Conservation (phyloP, 2,329 filamentous ascomycete genomes). For the Aspergillus aculeatus region DNA sequence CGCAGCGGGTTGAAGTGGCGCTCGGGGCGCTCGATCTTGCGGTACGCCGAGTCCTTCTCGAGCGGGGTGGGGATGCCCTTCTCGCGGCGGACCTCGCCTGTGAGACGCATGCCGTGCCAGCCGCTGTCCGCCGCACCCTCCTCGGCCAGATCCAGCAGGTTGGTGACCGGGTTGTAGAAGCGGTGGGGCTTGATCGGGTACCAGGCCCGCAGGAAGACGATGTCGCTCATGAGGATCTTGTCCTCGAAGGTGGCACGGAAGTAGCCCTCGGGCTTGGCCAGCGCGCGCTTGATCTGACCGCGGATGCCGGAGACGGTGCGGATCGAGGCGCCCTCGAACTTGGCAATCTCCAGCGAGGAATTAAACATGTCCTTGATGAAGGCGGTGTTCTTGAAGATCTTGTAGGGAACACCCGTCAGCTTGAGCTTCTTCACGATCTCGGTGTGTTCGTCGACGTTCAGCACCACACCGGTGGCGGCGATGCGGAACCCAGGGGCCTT, state of each 20-base stretch:
- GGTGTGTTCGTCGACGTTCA: constrained; percentile 90
- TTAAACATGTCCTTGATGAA: constrained; percentile 99
- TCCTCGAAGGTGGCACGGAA: constrained; percentile 98
- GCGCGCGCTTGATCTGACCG: constrained; percentile 93
- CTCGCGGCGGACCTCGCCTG: constrained; percentile 81
- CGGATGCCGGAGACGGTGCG: constrained; percentile 93
- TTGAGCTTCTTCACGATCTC: constrained; percentile 99
- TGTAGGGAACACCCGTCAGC: constrained; percentile 87
- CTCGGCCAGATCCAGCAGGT: constrained; percentile 67
- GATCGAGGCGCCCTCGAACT: constrained; percentile 94
- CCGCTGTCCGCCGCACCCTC: constrained; percentile 35
- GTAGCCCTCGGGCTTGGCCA: constrained; percentile 89
- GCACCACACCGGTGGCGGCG: constrained; percentile 87
- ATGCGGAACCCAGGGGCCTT: constrained; percentile 88
- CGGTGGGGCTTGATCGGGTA: constrained; percentile 92
- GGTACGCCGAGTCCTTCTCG: constrained; percentile 83
- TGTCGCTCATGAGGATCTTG: constrained; percentile 95
- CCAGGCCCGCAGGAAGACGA: constrained; percentile 95
- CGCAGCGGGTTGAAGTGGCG: constrained; percentile 72
- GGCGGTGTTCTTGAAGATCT: constrained; percentile 98
- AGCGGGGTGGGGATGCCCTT: constrained; percentile 73
- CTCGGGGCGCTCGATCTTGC: constrained; percentile 56
- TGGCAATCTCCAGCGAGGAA: constrained; percentile 87
- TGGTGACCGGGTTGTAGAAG: constrained; percentile 96
- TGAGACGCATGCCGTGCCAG: constrained; percentile 92